phyloP scores from a whole-genome alignment of 768 basidiomycete species.

The Rhizopogon rudus region DNA sequence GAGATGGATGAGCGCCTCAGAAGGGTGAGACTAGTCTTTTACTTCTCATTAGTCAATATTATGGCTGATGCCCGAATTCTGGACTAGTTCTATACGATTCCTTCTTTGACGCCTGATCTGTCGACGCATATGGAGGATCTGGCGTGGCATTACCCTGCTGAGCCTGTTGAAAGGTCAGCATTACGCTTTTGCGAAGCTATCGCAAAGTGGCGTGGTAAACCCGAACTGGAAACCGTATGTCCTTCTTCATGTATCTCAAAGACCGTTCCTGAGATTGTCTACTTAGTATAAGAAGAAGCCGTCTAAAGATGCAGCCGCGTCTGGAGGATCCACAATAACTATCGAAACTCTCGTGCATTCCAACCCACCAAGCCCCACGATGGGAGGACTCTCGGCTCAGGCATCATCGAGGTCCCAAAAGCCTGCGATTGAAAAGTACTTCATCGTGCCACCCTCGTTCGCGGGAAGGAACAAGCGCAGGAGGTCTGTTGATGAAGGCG shows the following conservation, averaged over 20 bases:
- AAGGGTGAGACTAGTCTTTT: constrained; percentile 43
- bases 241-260: constrained; percentile 4
- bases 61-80: constrained; percentile 3
- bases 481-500: constrained; percentile 21
- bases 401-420: constrained; percentile 16
- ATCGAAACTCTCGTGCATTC: constrained; percentile 68
- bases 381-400: constrained; percentile 21
- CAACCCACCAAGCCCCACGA: constrained; percentile 56
- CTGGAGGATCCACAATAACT: constrained; percentile 40
- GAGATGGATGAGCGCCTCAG: constrained; percentile 73
- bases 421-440: constrained; percentile 36
- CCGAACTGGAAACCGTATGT: constrained; percentile 72
- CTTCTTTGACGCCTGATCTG: constrained; percentile 64
- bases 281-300: constrained; percentile 52
- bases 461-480: constrained; percentile 20
- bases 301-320: constrained; percentile 24
- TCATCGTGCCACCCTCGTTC: constrained; percentile 16
- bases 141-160: constrained; percentile 76
- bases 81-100: constrained; percentile 74
- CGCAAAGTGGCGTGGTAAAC: constrained; percentile 78
- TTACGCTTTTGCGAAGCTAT: constrained; percentile 80
- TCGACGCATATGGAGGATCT: constrained; percentile 69
- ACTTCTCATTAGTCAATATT: background rate
- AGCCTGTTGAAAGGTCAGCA: constrained; percentile 75
- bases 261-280: constrained; percentile 22